Percentiles rank a stretch among this genome's conserved stretches.
These are phyloP conservation scores for Piper longum DNA, from an alignment of 164 flowering plant species.

Conservation along the genomic window DNA sequence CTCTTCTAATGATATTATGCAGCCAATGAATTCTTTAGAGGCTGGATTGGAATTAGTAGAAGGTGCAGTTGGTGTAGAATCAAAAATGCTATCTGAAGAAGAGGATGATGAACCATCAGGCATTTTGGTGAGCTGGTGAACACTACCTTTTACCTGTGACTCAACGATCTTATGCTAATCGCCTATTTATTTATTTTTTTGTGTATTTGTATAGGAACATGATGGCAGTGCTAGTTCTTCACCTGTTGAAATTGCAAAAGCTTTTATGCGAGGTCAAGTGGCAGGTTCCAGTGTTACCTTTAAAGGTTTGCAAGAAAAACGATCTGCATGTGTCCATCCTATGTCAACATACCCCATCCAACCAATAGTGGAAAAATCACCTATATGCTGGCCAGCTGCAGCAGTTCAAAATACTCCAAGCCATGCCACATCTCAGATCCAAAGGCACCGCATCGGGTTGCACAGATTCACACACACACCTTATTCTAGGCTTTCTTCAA, in stretches of 20 bases:
- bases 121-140: conserved; percentile 23
- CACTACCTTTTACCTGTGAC: not conserved
- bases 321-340: conserved; percentile 11
- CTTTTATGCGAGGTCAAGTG: conserved; percentile 56
- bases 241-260: conserved; percentile 85
- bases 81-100: conserved; percentile 9
- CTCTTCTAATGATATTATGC: conserved; percentile 16
- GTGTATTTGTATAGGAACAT: conserved; percentile 21
- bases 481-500: conserved; percentile 42
- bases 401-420: conserved; percentile 35
- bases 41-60: conserved; percentile 9
- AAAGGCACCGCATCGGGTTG: conserved; percentile 43
- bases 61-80: conserved; percentile 11
- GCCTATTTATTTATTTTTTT: not conserved
- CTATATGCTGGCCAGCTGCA: conserved; percentile 82
- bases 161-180: not conserved
- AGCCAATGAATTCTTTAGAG: conserved; percentile 9
- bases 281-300: conserved; percentile 25
- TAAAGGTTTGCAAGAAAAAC: conserved; percentile 24
- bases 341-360: conserved; percentile 19
- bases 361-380: conserved; percentile 36
- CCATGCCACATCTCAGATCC: conserved; percentile 52
- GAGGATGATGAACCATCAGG: conserved; percentile 13
- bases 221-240: conserved; percentile 60
- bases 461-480: conserved; percentile 65